These are phyloP conservation scores for Digitaria exilis DNA, from an alignment of 202 grass and related monocot genomes.

Conservation along the genomic window DNA sequence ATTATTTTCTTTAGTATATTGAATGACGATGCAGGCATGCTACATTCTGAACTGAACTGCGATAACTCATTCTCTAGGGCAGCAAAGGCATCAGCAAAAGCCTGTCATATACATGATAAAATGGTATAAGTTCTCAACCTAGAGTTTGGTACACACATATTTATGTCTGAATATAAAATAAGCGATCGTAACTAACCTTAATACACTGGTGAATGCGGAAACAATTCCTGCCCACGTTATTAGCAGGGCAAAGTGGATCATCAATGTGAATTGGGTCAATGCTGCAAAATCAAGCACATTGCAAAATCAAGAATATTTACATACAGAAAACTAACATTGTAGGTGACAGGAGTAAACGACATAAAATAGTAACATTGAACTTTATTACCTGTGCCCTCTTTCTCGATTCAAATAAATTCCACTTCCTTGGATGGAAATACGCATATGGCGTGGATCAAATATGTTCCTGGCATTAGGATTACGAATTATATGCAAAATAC, in stretches of 20 bases:
- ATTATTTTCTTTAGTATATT: conserved; percentile 89
- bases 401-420: conserved; percentile 96
- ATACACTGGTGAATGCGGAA: conserved; percentile 99
- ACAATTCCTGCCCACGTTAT: conserved; percentile 99
- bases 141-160: neutral
- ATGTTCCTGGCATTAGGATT: conserved; percentile 72
- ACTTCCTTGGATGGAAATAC: conserved; percentile 95
- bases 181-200: conserved; percentile 60
- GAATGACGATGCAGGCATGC: conserved; percentile 53
- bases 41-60: conserved; percentile 61
- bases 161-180: neutral
- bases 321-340: conserved; percentile 27
- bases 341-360: neutral
- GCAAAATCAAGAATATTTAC: conserved; percentile 40
- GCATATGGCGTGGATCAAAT: conserved; percentile 99
- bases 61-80: conserved; percentile 85
- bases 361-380: conserved; percentile 19
- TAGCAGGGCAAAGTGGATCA: conserved; percentile 87
- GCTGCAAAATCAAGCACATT: conserved; percentile 61
- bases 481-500: conserved; percentile 23
- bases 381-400: conserved; percentile 85
- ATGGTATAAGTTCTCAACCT: conserved; percentile 18
- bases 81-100: conserved; percentile 93
- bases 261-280: conserved; percentile 99
- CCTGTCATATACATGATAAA: conserved; percentile 56